phyloP scores from a whole-genome alignment of 345 rosid genomes.

The Gossypium anomalum region DNA sequence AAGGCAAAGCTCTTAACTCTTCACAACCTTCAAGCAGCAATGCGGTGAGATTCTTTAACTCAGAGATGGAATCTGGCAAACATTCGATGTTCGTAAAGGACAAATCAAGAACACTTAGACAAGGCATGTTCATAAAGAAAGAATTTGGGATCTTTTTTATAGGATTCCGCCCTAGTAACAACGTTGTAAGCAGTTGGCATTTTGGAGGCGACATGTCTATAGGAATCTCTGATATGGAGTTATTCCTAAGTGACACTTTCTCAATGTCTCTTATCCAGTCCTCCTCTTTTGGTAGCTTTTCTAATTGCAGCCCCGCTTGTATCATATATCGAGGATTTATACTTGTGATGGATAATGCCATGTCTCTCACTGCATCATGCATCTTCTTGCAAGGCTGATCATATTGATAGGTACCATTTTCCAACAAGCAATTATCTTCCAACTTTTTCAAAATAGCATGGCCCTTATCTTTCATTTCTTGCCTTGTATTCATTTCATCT shows the following conservation, averaged over 20 bases:
- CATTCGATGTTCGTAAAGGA: no score
- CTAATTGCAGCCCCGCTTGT: background rate
- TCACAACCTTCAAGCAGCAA: background rate
- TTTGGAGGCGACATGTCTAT: background rate
- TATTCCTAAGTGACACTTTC: background rate
- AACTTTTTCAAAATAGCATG: background rate
- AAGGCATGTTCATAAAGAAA: no score
- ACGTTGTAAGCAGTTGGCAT: background rate
- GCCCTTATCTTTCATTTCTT: background rate
- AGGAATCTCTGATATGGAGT: background rate
- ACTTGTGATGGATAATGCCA: background rate
- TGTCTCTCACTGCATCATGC: background rate
- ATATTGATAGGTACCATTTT: background rate
- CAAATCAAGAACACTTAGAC: no score
- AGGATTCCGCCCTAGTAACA: background rate
- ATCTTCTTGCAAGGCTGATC: background rate
- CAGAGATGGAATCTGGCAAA: background rate
- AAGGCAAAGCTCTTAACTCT: background rate
- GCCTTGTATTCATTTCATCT: background rate
- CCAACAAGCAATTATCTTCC: background rate
- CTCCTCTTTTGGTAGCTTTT: background rate
- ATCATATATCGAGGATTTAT: background rate
- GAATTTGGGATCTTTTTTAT: background rate
- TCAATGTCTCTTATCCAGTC: background rate
- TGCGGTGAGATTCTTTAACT: background rate